Conservation (phyloP, 1,139 yeast genomes). For the Blastobotrys persicus region DNA sequence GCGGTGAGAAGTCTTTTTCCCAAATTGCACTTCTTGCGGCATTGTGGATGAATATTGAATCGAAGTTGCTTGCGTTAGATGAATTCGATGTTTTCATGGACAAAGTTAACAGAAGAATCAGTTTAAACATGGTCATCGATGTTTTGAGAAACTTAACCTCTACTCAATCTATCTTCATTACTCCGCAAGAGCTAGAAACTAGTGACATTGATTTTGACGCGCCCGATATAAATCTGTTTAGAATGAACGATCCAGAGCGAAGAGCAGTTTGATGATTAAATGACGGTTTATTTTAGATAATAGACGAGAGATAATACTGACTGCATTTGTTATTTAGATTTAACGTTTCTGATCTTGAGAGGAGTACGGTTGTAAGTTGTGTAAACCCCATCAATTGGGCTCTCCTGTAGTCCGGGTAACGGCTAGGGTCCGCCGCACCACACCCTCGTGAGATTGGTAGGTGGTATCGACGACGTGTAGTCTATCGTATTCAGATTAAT, state of each 20-base stretch:
- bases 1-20: constrained; percentile 95
- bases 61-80: constrained; percentile 84
- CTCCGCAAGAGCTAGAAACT: constrained; percentile 83
- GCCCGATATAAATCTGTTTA: constrained; percentile 65
- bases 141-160: constrained; percentile 60
- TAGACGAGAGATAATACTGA: neutral
- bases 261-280: neutral
- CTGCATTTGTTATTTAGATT: no score
- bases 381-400: no score
- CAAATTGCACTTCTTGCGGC: constrained; percentile 86
- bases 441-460: neutral
- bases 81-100: constrained; percentile 99
- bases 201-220: constrained; percentile 62
- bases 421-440: neutral
- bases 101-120: constrained; percentile 79
- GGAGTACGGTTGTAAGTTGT: no score
- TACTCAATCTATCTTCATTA: constrained; percentile 86
- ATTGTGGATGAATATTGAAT: constrained; percentile 91
- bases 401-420: neutral
- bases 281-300: neutral
- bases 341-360: no score
- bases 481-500: constrained; percentile 10
- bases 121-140: constrained; percentile 69
- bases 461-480: neutral
- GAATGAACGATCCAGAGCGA: constrained; percentile 55